Base-by-base conservation (phyloP, 2,329 filamentous ascomycete species). In the Phialophora verrucosa region DNA sequence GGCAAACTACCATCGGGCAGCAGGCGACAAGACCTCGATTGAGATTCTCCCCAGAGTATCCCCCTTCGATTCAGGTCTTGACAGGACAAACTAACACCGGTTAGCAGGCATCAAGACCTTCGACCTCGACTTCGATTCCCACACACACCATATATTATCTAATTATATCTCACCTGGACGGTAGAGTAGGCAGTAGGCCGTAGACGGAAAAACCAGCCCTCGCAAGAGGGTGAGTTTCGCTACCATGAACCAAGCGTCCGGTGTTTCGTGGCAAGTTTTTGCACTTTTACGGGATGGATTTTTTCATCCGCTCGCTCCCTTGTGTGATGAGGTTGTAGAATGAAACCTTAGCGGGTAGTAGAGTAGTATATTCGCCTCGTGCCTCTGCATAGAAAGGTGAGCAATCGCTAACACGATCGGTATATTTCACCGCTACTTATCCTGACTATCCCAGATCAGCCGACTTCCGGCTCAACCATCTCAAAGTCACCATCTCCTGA, bases 171-270 rank as follows among this genome's bases (percentile, higher is more conserved):
- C 38, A 44, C 8, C 25, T 6, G 51, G 23, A 32, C 27, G 27
- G 27, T 54, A 54, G 31, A 54, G 12, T 31, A 53, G 35, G 35
- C 50, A 54, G 31, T 31, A 54, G 17, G 31, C 51, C 25, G 51
- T 54, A 54, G 49, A 31, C 51, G 51, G 51, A 54, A 54, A 54
- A 54, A 54, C 51, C 51, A 54, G 23, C 38, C 27, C 51, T 54
- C 51, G 51, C 51, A 54, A 54, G 51, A 31, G 51, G 51, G 51
- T 17, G 51, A 54, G 51, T 54, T 54, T 54, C 51, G 51, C 51
- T 54, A 54, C 25, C 51, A 54, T n/a, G 31, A 31, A 54, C 51
- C 51, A 44, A 25, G 12, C 51, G 27, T 32, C 23, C 51, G n/a
- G 51, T n/a, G 51, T 29, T 54, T 31, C 23, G 3, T 54, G 51